Base-by-base conservation (phyloP, 192 early-diverging fungal genomes). In the Radiomyces spectabilis region DNA sequence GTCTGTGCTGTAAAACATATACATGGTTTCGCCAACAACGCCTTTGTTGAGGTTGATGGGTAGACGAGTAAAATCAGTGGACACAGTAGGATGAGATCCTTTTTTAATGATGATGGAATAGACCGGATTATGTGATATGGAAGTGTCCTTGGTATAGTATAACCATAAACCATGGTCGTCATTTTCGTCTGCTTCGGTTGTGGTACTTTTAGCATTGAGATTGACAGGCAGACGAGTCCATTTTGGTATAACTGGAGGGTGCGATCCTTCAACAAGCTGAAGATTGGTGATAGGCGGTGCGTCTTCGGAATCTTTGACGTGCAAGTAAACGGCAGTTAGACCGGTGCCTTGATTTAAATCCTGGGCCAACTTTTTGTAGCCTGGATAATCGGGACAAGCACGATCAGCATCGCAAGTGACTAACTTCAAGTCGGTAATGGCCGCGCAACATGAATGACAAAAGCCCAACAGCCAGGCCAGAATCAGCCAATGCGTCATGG, bases 61-160 rank as follows among this genome's bases (percentile, higher is more conserved):
- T 7, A 75, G 27, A 12, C 73, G 61, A 26, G 61, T 66, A 24
- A 65, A 75, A 12, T 68, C 73, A 12, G 69, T 64, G 4, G 54
- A 66, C 4, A 63, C 61, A 25, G 65, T 57, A 24, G 65, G 66
- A 45, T 55, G 54, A 10, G 15, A 59, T 0, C 73, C 68, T 53
- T 75, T 55, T 39, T 75, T 75, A 37, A 75, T 40, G 27, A 75
- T 52, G 56, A 75, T 53, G 9, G 65, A 65, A 12, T 60, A 66
- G 21, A 75, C 59, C 0, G 73, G 68, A 3, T 38, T 44, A 13
- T 31, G 37, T 4, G 59, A 62, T n/a, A 62, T 41, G 8, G 44
- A 24, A 6, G 29, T 55, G 37, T 62, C 53, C 8, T 54, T 55
- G 21, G 60, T 62, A 43, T 49, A 62, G n/a, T 55, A 54, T 25